Percentiles rank a stretch among this genome's conserved stretches.
Conservation (phyloP, 2,329 filamentous ascomycete genomes). For the Pseudogymnoascus sp. region DNA sequence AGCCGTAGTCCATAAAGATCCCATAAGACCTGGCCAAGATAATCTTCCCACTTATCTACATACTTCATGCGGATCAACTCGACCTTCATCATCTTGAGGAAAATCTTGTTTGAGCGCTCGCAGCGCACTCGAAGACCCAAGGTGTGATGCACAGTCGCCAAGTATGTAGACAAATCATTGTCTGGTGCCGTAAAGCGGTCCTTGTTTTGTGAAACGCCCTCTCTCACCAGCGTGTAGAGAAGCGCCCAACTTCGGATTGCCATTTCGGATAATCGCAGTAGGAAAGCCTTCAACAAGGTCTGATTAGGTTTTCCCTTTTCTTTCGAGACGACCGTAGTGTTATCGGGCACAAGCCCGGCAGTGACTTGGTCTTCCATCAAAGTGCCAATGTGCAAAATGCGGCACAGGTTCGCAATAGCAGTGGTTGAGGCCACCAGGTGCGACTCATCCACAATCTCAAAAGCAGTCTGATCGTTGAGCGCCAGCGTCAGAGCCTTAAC, state of each 20-base stretch:
- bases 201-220: constrained; percentile 61
- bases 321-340: constrained; percentile 43
- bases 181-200: constrained; percentile 58
- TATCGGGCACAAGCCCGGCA: constrained; percentile 61
- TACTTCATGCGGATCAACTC: constrained; percentile 72
- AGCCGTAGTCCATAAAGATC: constrained; percentile 78
- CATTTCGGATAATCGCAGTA: constrained; percentile 74
- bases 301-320: constrained; percentile 21
- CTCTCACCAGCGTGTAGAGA: constrained; percentile 72
- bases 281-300: constrained; percentile 45
- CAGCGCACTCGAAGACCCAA: constrained; percentile 80
- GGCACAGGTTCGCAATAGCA: constrained; percentile 63
- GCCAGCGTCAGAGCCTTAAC: constrained; percentile 63
- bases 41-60: constrained; percentile 75
- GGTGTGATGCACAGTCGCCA: constrained; percentile 76
- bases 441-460: constrained; percentile 76
- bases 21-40: constrained; percentile 77
- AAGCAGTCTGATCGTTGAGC: constrained; percentile 60
- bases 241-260: constrained; percentile 83
- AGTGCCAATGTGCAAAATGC: constrained; percentile 70
- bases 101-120: constrained; percentile 76
- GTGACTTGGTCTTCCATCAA: constrained; percentile 82
- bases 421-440: constrained; percentile 68
- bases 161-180: constrained; percentile 68
- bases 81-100: constrained; percentile 80